Evolutionary conservation across 495 filamentous ascomycete genomes (phyloP), one percentile per base, ranked within the genome.

Genomic region (Penicillium coffeae): DNA sequence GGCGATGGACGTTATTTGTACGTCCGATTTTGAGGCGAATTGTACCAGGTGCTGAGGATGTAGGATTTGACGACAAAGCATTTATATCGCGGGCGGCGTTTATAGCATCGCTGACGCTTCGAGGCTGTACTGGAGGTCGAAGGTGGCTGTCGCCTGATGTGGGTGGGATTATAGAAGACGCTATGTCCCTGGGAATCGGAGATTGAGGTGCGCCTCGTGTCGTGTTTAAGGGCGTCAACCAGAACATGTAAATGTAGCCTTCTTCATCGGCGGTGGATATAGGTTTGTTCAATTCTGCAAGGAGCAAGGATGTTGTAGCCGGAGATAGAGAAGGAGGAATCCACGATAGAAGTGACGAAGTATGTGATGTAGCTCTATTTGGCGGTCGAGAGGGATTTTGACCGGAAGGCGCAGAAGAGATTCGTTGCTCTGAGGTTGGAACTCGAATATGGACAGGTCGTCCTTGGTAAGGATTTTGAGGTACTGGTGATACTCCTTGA

Each of bases 241-340:
- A 95, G 78, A 96, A 98, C 57, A 98, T 93, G 75, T 98, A 98
- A 55, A 97, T 97, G 62, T 90, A 98, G 32, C 93, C 93, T 37
- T 88, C 77, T 38, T 94, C 88, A 57, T 97, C 93, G 34, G 74
- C 68, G 4, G 67, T 68, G 3, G 88, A 88, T 50, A 94, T 77
- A 9, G 91, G 89, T 59, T 95, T 95, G 12, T 83, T 81, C 3
- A 97, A 73, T 62, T 96, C 92, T 22, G 78, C 71, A 34, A 88
- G 75, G 21, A 91, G 75, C 16, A 68, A 58, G 6, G 83, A 83
- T 14, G 82, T 84, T 14, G 78, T 87, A 64, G 81, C 71, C 2
- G 85, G 86, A 0, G 78, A 75, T 13, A 85, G 72, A 13, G 67
- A 64, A 7, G 69, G 47, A 1, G 89, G 88, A 47, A 94, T 87